Evolutionary conservation across 169 alveolate species (phyloP).

Genomic region (Plasmodium gaboni): DNA sequence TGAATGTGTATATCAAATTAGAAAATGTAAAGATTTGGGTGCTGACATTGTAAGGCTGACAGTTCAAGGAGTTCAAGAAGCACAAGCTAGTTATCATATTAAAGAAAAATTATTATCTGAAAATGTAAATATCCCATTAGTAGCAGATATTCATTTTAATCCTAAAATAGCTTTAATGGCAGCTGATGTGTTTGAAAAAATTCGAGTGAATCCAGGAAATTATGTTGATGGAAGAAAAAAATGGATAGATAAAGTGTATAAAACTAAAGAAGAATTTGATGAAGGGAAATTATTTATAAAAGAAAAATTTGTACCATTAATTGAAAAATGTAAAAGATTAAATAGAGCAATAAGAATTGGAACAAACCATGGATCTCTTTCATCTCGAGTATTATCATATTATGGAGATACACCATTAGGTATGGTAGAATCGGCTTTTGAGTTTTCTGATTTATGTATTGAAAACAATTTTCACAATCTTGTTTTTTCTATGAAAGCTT

Average conservation of each 20-base stretch:
- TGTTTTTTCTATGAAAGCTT: conserved; percentile 88
- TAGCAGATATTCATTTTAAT: conserved; percentile 89
- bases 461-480: conserved; percentile 83
- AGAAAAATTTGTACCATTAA: conserved; percentile 83
- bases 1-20: conserved; percentile 86
- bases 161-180: conserved; percentile 89
- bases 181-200: conserved; percentile 89
- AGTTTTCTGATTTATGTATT: conserved; percentile 86
- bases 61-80: conserved; percentile 88
- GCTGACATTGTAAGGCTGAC: conserved; percentile 87
- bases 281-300: conserved; percentile 80
- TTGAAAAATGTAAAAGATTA: conserved; percentile 84
- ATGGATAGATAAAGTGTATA: conserved; percentile 83
- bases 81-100: conserved; percentile 79
- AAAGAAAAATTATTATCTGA: conserved; percentile 82
- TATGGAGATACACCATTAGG: conserved; percentile 91
- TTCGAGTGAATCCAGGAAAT: conserved; percentile 90
- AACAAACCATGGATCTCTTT: conserved; percentile 89
- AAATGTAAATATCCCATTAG: conserved; percentile 84
- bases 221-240: conserved; percentile 88
- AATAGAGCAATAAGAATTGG: conserved; percentile 88
- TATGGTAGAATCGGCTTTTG: conserved; percentile 90
- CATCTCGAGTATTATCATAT: conserved; percentile 85
- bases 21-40: conserved; percentile 84
- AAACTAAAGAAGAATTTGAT: conserved; percentile 82